phyloP scores from a whole-genome alignment of 306 rosid species.

The Trifolium subterraneum region DNA sequence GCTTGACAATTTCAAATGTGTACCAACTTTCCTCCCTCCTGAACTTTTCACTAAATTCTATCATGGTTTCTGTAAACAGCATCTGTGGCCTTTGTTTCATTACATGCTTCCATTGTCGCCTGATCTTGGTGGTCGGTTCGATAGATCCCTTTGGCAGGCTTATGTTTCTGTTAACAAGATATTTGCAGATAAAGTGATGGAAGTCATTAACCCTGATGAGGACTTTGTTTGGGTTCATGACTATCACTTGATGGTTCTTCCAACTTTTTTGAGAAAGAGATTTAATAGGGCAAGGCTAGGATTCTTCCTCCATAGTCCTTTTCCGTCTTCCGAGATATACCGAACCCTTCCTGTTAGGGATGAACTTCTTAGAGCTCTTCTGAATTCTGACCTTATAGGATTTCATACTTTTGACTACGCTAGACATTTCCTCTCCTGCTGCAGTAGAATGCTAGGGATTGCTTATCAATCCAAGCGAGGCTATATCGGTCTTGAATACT shows the following conservation, averaged over 20 bases:
- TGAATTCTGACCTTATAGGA: slow-evolving; percentile 86
- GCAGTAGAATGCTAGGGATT: slow-evolving; percentile 88
- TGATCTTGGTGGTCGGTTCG: slow-evolving; percentile 85
- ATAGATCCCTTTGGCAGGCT: slow-evolving; percentile 87
- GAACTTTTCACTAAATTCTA: slow-evolving; percentile 85
- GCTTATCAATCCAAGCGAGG: slow-evolving; percentile 87
- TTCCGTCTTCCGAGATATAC: slow-evolving; percentile 60
- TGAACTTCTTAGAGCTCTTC: slow-evolving; percentile 83
- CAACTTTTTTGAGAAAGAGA: slow-evolving; percentile 80
- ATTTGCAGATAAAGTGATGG: slow-evolving; percentile 92
- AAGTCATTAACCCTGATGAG: slow-evolving; percentile 70
- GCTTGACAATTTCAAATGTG: slow-evolving; percentile 80
- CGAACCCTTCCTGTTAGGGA: slow-evolving; percentile 92
- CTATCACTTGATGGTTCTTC: slow-evolving; percentile 90
- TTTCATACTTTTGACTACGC: slow-evolving; percentile 96
- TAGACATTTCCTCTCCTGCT: slow-evolving; percentile 87
- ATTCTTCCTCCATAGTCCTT: slow-evolving; percentile 54
- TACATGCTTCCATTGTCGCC: slow-evolving; percentile 92
- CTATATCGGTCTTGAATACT: slow-evolving; percentile 91
- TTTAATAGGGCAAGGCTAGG: slow-evolving; percentile 53
- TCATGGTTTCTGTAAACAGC: slow-evolving; percentile 91
- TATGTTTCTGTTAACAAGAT: slow-evolving; percentile 91
- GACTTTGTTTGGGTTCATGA: slow-evolving; percentile 87
- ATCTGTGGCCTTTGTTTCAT: slow-evolving; percentile 88
- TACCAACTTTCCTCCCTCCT: slow-evolving; percentile 79